phyloP scores from a whole-genome alignment of 23 red algal genomes.

The Gracilaria domingensis region DNA sequence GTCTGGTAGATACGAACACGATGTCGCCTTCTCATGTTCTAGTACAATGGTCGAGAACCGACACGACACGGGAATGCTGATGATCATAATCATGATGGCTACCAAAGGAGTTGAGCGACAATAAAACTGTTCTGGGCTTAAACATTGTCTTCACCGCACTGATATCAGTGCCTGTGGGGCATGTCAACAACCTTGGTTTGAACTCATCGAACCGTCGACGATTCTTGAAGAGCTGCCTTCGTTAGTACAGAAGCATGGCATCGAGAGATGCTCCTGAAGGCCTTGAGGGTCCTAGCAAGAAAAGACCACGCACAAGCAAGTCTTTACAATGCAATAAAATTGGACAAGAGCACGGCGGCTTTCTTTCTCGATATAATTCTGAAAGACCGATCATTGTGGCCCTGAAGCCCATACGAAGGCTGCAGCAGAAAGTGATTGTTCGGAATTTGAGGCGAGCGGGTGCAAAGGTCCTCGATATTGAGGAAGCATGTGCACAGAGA shows the following conservation, averaged over 20 bases:
- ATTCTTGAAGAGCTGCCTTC: background rate
- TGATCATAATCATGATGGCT: background rate
- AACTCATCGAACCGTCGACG: background rate
- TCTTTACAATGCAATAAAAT: background rate
- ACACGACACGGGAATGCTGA: background rate
- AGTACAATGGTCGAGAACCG: too few relatives aligned
- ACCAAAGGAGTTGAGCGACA: background rate
- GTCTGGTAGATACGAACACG: too few relatives aligned
- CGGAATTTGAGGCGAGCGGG: slow-evolving; percentile 41
- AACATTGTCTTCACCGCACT: too few relatives aligned
- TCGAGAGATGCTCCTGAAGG: background rate
- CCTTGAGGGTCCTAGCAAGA: background rate
- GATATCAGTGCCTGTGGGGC: too few relatives aligned
- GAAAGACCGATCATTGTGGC: slow-evolving; percentile 35
- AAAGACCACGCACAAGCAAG: background rate
- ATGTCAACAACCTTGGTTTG: too few relatives aligned
- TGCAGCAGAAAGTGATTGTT: slow-evolving; percentile 33
- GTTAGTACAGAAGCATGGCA: background rate
- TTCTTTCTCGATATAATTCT: slow-evolving; percentile 23
- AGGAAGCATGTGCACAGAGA: background rate
- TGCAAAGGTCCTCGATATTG: slow-evolving; percentile 16
- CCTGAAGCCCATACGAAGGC: slow-evolving; percentile 33
- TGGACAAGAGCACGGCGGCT: background rate
- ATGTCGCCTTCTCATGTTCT: too few relatives aligned
- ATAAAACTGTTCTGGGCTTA: background rate